Percentiles rank a stretch among this genome's conserved stretches.
These are phyloP conservation scores for Wickerhamia fluorescens DNA, from an alignment of 805 yeast genomes.

Conservation along the genomic window DNA sequence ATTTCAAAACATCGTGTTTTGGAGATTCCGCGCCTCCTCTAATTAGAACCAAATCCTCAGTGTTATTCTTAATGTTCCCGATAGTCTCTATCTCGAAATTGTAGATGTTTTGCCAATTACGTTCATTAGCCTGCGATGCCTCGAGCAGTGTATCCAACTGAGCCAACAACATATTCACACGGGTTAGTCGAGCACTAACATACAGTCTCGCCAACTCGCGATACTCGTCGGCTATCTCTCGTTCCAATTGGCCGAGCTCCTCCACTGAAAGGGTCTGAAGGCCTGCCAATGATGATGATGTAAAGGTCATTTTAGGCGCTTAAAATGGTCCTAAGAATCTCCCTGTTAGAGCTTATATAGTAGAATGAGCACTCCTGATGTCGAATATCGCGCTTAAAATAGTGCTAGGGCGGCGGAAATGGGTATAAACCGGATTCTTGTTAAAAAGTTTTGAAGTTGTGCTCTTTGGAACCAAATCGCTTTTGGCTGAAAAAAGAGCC, in stretches of 20 bases:
- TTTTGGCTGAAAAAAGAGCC: too few species aligned
- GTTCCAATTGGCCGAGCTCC: constrained; percentile 2
- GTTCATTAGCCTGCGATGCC: constrained; percentile 19
- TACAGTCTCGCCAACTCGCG: constrained; percentile 16
- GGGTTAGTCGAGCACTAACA: constrained; percentile 19
- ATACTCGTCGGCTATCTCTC: constrained; percentile 15
- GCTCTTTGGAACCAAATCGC: too few species aligned
- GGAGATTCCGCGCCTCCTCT: constrained; percentile 4
- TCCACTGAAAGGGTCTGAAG: constrained; percentile 2
- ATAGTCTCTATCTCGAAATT: constrained; percentile 29
- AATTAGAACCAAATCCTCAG: constrained; percentile 23
- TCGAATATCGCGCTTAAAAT: too few species aligned
- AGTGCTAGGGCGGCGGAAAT: too few species aligned
- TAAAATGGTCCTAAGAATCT: too few species aligned
- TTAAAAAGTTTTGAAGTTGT: too few species aligned
- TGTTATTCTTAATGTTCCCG: constrained; percentile 21
- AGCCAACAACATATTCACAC: constrained; percentile 21
- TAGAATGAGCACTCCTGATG: too few species aligned
- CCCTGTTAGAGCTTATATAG: too few species aligned
- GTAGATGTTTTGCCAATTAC: constrained; percentile 26
- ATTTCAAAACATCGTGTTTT: constrained; percentile 11
- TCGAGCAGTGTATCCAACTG: constrained; percentile 19
- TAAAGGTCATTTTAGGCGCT: constrained; percentile 3
- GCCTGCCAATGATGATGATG: constrained; percentile 1
- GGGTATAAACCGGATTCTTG: too few species aligned